Evolutionary conservation across 1,284 basidiomycete species (phyloP), one percentile per base, ranked within the genome.

Genomic region (Marasmius sp.): DNA sequence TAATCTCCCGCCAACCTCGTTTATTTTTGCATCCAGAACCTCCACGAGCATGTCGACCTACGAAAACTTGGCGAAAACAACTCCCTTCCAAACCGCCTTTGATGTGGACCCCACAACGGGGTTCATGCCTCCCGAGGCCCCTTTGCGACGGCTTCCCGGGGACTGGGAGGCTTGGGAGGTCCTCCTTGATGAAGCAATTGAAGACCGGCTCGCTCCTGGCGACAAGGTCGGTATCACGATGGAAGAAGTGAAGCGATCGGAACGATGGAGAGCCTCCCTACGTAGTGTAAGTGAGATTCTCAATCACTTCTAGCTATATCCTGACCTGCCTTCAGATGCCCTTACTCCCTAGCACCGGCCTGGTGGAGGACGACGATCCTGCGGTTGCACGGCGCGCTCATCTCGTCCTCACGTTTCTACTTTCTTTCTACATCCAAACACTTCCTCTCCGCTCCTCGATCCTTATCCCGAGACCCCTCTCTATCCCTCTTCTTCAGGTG

Each of bases 71-170:
- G 36, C 52, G 16, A 54, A 54, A 36, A 3, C 52, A 18, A 18
- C 36, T 14, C 33, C 27, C 14, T 54, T 34, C 34, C 27, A 37
- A 9, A 54, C 34, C 71, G 95, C 97, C 79, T 98, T 95, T 79
- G 95, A 97, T 72, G 91, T 98, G 66, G 93, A 97, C 71, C 93
- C 92, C 1, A 82, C 89, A 22, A 94, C 94, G 0, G 96, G 96
- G 0, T 98, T 98, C 73, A 87, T 98, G 81, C 95, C 96, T 0
- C 91, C 92, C 0, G 84, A 91, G 38, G 83, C 85, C 0, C 94
- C 95, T 0, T 70, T 94, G 0, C 68, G 73, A 41, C 83, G 88
- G 9, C 82, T 98, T 0, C 83, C 85, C 0, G 67, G 63, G 0
- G 74, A 78, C 58, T 95, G 88, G 81, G 86, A 86, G 38, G 68